Evolutionary conservation across 1,139 yeast species (phyloP).

Genomic region (Saccharomycopsis phalli): DNA sequence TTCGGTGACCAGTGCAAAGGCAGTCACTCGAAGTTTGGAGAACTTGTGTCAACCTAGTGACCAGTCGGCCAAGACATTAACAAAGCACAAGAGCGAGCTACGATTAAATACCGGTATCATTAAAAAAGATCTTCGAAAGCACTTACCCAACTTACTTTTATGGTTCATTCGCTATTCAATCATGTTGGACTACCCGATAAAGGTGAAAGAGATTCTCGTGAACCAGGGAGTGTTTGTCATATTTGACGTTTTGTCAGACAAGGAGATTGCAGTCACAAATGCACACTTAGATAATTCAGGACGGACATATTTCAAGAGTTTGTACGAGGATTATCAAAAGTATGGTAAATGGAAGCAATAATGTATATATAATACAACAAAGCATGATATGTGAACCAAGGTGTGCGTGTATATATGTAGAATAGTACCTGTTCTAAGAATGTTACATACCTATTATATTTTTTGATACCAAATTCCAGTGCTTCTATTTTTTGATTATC

Average conservation of each 20-base stretch:
- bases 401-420: no score
- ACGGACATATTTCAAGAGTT: slow-evolving; percentile 52
- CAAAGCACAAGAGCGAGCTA: slow-evolving; percentile 31
- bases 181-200: slow-evolving; percentile 28
- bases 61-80: slow-evolving; percentile 25
- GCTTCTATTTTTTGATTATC: no score
- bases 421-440: no score
- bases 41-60: slow-evolving; percentile 64
- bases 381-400: no score
- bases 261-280: slow-evolving; percentile 58
- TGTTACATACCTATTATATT: neutral
- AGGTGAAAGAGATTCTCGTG: slow-evolving; percentile 5
- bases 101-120: slow-evolving; percentile 49
- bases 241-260: slow-evolving; percentile 60
- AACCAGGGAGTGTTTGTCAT: slow-evolving; percentile 49
- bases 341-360: slow-evolving; percentile 75
- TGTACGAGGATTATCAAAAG: slow-evolving; percentile 66
- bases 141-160: slow-evolving; percentile 52
- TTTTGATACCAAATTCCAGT: no score
- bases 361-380: no score
- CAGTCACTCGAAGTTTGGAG: slow-evolving; percentile 47
- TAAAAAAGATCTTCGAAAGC: slow-evolving; percentile 52
- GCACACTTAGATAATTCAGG: slow-evolving; percentile 66
- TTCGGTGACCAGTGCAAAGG: neutral
- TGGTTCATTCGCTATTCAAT: slow-evolving; percentile 47